phyloP scores from a whole-genome alignment of 768 basidiomycete genomes.

The Pulveroboletus ravenelii region DNA sequence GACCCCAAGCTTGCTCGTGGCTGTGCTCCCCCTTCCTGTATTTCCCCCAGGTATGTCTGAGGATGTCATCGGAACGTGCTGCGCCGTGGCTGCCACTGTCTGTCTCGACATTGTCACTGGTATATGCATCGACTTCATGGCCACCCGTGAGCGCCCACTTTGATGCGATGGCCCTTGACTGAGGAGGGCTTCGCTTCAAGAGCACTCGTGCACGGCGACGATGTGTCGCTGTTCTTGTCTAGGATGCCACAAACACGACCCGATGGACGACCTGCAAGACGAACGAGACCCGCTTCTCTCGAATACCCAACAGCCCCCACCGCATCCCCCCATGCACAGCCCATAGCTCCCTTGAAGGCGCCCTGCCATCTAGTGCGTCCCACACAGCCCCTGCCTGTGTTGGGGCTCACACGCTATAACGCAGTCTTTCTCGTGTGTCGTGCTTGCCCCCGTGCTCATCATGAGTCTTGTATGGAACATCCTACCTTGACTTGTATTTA shows the following conservation, averaged over 20 bases:
- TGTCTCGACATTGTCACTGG: constrained; percentile 23
- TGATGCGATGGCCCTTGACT: neutral
- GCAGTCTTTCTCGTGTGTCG: neutral
- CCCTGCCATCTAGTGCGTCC: neutral
- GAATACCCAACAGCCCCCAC: constrained; percentile 16
- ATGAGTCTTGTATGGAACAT: too few species aligned
- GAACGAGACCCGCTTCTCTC: constrained; percentile 22
- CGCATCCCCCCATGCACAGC: constrained; percentile 24
- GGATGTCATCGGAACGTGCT: constrained; percentile 11
- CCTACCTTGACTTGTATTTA: neutral
- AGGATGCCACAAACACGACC: neutral
- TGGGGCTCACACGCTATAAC: neutral
- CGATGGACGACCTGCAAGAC: constrained; percentile 6
- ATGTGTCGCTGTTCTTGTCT: constrained; percentile 22
- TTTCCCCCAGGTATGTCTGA: neutral
- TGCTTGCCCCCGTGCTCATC: neutral
- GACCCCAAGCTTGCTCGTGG: too few species aligned
- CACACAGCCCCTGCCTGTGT: neutral
- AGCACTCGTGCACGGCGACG: constrained; percentile 21
- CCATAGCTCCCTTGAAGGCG: neutral
- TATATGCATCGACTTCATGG: constrained; percentile 21
- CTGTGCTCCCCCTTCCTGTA: too few species aligned
- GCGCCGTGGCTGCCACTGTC: constrained; percentile 8
- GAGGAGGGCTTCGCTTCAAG: constrained; percentile 9
- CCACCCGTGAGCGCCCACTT: constrained; percentile 16